phyloP scores from a whole-genome alignment of 495 filamentous ascomycete species.

The Hapsidospora chrysogenum region DNA sequence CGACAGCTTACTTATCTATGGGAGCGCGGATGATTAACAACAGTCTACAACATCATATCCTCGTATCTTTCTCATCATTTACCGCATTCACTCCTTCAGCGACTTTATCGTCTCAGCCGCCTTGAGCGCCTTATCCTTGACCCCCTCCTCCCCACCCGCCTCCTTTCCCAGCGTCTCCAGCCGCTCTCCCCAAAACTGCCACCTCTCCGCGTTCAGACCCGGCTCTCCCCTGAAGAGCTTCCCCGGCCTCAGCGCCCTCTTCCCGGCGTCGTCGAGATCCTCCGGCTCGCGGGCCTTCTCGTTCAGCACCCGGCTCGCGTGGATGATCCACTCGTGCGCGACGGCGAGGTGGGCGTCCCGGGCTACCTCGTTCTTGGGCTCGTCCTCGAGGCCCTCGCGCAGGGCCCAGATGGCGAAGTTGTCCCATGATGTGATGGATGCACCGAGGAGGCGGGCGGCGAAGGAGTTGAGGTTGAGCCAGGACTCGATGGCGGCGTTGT shows the following conservation, averaged over 20 bases:
- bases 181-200: neutral
- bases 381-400: neutral
- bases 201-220: neutral
- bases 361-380: neutral
- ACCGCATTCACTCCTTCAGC: neutral
- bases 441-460: constrained; percentile 2
- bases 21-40: too few relatives aligned
- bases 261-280: neutral
- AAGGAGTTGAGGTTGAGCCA: constrained; percentile 1
- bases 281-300: neutral
- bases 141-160: neutral
- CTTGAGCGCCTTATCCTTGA: neutral
- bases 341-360: neutral
- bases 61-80: too few relatives aligned
- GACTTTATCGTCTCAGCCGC: neutral
- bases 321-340: neutral
- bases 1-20: too few relatives aligned
- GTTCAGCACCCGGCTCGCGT: neutral
- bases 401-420: constrained; percentile 2
- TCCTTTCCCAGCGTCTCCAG: neutral
- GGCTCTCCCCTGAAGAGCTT: neutral
- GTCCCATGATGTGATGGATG: neutral
- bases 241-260: neutral
- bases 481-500: neutral
- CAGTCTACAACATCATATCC: too few relatives aligned